Base-by-base conservation (phyloP, 2,329 filamentous ascomycete genomes). In the Fusarium euwallaceae region DNA sequence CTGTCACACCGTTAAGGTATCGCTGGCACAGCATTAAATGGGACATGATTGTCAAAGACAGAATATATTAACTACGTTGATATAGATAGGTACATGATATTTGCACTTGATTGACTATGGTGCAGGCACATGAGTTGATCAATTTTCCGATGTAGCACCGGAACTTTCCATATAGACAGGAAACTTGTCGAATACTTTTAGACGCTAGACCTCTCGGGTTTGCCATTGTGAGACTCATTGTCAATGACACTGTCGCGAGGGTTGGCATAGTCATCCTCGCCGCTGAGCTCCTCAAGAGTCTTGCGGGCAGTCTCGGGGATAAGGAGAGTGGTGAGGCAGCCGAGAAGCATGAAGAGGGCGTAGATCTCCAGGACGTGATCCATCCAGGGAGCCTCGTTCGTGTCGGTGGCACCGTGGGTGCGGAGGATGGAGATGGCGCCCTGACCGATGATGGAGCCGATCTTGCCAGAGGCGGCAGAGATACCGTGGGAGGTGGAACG, bases 351-450 rank as follows among this genome's bases (percentile, higher is more conserved):
- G 87, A 95, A 95, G 32, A 94, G 86, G 7, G 92, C 92, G 79
- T 88, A 89, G 77, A 95, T 94, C 86, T 94, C 86, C 79, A 95
- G 90, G 45, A 95, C 92, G 81, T 95, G 93, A 84, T 94, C 88
- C 82, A 95, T 88, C 93, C 93, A 95, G 2, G 92, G 93, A 17
- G 81, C 78, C 0, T 78, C 73, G 71, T 85, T 84, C 3, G 63
- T 73, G 9, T 74, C 66, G 37, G 84, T 84, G 17, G 83, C 86
- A n/a, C 85, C 85, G 16, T 80, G 80, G 12, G 85, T 87, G 59
- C 88, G 84, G 17, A 91, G 86, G 14, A 86, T 87, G 3, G 88
- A 86, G 75, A 91, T 89, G 77, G 89, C 88, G 45, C 87, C 87
- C 83, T 89, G 87, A 62, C 87, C 87, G 69, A 88, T 88, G 80